Evolutionary conservation across 257 asterid genomes (phyloP).

Genomic region (Fraxinus americana): DNA sequence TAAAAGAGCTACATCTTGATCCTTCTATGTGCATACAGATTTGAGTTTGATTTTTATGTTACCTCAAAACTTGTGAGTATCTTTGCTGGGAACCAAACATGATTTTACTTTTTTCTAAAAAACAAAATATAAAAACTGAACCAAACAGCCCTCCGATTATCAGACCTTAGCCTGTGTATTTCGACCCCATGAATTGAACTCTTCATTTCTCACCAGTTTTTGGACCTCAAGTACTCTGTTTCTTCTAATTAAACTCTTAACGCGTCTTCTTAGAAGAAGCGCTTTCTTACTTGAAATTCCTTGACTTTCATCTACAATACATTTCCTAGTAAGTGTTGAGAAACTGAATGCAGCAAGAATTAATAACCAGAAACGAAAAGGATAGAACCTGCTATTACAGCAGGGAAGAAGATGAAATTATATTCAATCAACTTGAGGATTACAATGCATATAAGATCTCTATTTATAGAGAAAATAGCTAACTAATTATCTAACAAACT

Average conservation of each 20-base stretch:
- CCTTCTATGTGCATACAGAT: background rate
- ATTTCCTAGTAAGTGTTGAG: no score
- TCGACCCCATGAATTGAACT: constrained; percentile 73
- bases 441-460: no score
- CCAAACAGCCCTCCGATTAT: constrained; percentile 1
- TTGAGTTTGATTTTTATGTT: background rate
- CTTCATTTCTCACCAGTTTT: constrained; percentile 78
- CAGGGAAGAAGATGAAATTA: no score
- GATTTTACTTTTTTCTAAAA: background rate
- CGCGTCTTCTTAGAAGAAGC: constrained; percentile 61
- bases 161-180: constrained; percentile 88
- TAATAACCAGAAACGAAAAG: no score
- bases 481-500: no score
- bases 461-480: no score
- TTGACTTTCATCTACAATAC: constrained; percentile 40
- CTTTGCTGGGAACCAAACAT: background rate
- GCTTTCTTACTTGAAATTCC: constrained; percentile 55
- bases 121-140: background rate
- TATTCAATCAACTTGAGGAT: no score
- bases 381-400: no score
- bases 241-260: constrained; percentile 65
- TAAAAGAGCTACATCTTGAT: background rate
- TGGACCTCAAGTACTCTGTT: constrained; percentile 68
- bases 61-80: background rate
- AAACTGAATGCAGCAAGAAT: no score